These are phyloP conservation scores for Eucalyptus virginea DNA, from an alignment of 345 rosid genomes.

Conservation along the genomic window DNA sequence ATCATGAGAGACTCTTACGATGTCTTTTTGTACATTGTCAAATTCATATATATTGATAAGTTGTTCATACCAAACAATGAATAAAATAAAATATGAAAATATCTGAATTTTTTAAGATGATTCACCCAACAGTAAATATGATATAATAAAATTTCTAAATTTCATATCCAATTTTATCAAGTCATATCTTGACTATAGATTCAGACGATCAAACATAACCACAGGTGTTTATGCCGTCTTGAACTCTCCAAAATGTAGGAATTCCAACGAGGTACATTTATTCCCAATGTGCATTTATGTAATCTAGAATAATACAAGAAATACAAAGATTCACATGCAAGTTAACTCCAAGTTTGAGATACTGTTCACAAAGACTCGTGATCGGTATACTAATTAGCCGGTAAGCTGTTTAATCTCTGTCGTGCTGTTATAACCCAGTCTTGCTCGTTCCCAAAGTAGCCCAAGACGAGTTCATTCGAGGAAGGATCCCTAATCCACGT, in stretches of 20 bases:
- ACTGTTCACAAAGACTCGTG: not conserved
- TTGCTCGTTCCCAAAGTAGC: not conserved
- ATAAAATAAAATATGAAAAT: not conserved
- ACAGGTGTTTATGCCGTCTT: fast-evolving
- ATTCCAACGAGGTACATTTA: not conserved
- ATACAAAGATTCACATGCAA: not conserved
- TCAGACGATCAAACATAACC: not conserved
- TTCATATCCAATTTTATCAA: not conserved
- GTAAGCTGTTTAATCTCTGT: not conserved
- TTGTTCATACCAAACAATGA: not conserved
- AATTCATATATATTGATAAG: not conserved
- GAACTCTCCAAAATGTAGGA: not conserved
- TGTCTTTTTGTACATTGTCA: not conserved
- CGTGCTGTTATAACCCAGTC: not conserved
- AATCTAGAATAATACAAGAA: not conserved
- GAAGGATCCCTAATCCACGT: not conserved
- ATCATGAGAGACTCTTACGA: not conserved
- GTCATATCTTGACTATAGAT: fast-evolving
- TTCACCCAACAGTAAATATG: not conserved
- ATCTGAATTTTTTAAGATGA: not conserved
- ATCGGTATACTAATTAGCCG: not conserved
- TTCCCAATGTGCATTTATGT: not conserved
- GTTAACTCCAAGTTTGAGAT: not conserved
- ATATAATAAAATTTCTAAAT: not conserved
- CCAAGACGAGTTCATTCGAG: not conserved